These are phyloP conservation scores for Xanthoparmelia taractica DNA, from an alignment of 495 filamentous ascomycete genomes.

Conservation along the genomic window DNA sequence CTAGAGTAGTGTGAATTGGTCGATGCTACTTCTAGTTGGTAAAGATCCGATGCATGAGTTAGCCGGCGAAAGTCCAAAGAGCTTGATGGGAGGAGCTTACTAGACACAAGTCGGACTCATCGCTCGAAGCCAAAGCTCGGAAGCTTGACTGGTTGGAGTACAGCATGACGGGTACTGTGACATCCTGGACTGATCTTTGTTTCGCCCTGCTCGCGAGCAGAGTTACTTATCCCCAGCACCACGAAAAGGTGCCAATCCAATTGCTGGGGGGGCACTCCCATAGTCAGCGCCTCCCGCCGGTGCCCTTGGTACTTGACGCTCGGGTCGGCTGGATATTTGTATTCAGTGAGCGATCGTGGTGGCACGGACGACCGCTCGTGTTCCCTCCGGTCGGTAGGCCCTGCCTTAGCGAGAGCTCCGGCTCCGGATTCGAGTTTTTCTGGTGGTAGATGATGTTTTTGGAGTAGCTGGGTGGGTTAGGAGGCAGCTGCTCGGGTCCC, in stretches of 20 bases:
- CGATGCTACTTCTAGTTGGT: background rate
- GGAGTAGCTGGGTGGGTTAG: background rate
- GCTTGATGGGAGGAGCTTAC: background rate
- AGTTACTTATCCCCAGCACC: constrained; percentile 15
- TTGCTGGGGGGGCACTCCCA: constrained; percentile 11
- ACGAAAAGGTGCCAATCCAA: constrained; percentile 15
- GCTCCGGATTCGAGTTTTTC: background rate
- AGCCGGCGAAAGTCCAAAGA: background rate
- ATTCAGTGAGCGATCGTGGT: constrained; percentile 2
- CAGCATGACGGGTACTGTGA: background rate
- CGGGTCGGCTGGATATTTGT: no score
- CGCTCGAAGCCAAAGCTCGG: background rate
- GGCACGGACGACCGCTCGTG: background rate
- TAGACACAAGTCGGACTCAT: background rate
- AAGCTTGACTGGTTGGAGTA: background rate
- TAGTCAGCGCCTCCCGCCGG: constrained; percentile 10
- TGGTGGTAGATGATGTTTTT: background rate
- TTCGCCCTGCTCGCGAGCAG: constrained; percentile 8
- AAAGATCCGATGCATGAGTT: background rate
- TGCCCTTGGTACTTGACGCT: no score
- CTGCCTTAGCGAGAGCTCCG: background rate
- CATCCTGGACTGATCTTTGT: constrained; percentile 12
- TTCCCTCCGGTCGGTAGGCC: background rate
- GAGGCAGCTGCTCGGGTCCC: background rate
- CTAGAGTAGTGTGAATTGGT: background rate